These are phyloP conservation scores for Paraurostyla sp. DNA, from an alignment of 73 alveolate genomes.

Conservation along the genomic window DNA sequence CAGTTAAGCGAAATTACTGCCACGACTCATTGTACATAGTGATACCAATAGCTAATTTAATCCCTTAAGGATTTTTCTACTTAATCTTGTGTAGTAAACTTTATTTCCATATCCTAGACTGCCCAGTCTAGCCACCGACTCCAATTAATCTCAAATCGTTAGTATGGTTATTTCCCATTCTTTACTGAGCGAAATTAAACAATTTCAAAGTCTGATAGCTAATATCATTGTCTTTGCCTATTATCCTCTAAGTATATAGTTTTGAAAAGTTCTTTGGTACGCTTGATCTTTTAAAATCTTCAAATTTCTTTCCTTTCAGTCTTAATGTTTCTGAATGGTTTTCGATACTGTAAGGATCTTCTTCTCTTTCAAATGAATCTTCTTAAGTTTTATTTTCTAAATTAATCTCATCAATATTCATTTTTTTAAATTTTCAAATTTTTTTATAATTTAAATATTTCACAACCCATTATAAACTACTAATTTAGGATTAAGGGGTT, in stretches of 20 bases:
- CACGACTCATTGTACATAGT: slow-evolving; percentile 70
- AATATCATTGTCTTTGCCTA: not conserved
- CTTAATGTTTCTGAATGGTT: too few species aligned
- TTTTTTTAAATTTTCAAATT: too few species aligned
- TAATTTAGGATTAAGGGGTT: too few species aligned
- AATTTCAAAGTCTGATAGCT: not conserved
- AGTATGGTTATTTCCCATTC: not conserved
- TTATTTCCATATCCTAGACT: not conserved
- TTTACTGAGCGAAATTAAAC: not conserved
- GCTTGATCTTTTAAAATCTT: too few species aligned
- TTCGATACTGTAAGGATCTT: too few species aligned
- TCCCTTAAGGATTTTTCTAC: slow-evolving; percentile 3
- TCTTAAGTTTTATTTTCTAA: too few species aligned
- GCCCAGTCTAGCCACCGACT: slow-evolving; percentile 18
- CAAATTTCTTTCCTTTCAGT: too few species aligned
- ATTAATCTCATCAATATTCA: too few species aligned
- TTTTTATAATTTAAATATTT: too few species aligned
- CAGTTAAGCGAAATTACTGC: slow-evolving; percentile 22
- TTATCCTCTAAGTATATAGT: not conserved
- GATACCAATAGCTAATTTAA: slow-evolving; percentile 60
- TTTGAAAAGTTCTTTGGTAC: too few species aligned
- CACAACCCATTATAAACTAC: too few species aligned
- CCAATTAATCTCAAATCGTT: slow-evolving; percentile 28
- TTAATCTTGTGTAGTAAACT: not conserved
- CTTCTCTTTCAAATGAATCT: too few species aligned